These are phyloP conservation scores for Cornus florida DNA, from an alignment of 148 eudicot species.

Conservation along the genomic window DNA sequence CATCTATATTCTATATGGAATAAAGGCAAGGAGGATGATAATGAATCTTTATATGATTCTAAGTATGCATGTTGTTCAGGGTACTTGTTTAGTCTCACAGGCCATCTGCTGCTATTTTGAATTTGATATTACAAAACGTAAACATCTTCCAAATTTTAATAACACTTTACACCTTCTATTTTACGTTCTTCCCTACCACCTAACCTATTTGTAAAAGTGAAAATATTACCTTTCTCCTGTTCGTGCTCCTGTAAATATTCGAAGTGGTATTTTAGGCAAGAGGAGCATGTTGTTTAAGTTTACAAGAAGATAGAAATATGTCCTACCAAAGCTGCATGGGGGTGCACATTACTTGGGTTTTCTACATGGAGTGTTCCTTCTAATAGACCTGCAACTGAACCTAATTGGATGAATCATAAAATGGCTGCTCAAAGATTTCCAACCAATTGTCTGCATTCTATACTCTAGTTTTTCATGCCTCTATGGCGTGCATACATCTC, in stretches of 20 bases:
- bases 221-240: not conserved
- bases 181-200: not conserved
- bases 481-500: not conserved
- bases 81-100: not conserved
- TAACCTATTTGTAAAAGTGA: not conserved
- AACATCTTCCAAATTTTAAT: not conserved
- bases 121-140: too few species aligned
- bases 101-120: not conserved
- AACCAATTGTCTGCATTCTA: not conserved
- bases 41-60: too few species aligned
- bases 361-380: not conserved
- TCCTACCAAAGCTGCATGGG: not conserved
- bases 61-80: not conserved
- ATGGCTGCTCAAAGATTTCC: not conserved
- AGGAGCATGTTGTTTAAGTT: not conserved
- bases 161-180: not conserved
- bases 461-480: not conserved
- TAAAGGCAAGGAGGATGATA: too few species aligned
- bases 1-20: too few species aligned
- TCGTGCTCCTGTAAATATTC: not conserved
- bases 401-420: not conserved
- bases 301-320: not conserved
- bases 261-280: not conserved
- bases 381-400: not conserved
- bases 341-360: not conserved